Evolutionary conservation across 1,284 basidiomycete species (phyloP), one percentile per base, ranked within the genome.

Genomic region (Cutaneotrichosporon mucoides): DNA sequence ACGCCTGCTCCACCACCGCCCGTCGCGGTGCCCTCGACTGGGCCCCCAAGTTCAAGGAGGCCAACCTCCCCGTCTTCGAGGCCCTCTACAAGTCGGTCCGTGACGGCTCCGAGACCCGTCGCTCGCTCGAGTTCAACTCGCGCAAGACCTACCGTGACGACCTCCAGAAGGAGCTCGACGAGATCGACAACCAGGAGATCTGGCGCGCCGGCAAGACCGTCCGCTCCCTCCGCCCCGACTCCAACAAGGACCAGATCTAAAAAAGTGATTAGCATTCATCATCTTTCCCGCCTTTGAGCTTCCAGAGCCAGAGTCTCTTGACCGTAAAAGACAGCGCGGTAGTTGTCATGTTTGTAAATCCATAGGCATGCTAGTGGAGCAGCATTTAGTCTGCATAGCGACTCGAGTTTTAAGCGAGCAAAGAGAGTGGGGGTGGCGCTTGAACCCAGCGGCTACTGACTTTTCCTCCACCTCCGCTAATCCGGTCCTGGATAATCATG

Each of bases 21-120:
- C 93, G 95, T 71, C 93, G 95, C 67, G 96, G 95, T 75, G 94
- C 94, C 49, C 88, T 96, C 65, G 96, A 99, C 84, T 99, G 96
- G 96, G 94, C 95, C n/a, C 94, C 94, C 69, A 83, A 92, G 78
- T 98, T 98, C 79, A 90, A 97, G 81, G 79, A 75, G 70, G 86
- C 92, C 65, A 95, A 94, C 83, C 76, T 87, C 59, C 94, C 95
- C 66, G 84, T 99, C 70, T 98, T 99, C 77, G 92, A 98, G 82
- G 78, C 76, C 42, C 87, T 99, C 46, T 99, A 99, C 83, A 84
- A 92, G 83, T 90, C 89, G 76, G 96, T 99, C 70, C 85, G 83
- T 77, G 87, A 98, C 76, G 96, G 96, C 62, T 90, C 90, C 37
- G 96, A 99, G 85, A 99, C 96, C 52, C 88, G 92, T 77, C 93